Evolutionary conservation across 768 basidiomycete species (phyloP).

Genomic region (Boletus bicolor): DNA sequence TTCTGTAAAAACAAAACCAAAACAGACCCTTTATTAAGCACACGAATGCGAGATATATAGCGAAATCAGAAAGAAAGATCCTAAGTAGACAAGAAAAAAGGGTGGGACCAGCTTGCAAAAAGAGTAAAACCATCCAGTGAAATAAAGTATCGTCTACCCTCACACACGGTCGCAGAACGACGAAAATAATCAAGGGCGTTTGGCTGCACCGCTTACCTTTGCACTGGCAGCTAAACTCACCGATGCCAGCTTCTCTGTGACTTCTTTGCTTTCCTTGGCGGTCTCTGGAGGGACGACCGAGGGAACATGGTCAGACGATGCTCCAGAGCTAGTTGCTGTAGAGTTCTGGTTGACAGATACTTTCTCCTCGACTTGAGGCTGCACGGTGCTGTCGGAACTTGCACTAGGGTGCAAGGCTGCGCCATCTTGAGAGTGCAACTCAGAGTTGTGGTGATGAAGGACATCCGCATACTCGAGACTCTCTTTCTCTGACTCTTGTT

Average conservation of each 20-base stretch:
- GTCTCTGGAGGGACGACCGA: conserved; percentile 2
- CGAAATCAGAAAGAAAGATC: not conserved
- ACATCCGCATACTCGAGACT: conserved; percentile 39
- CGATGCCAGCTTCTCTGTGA: conserved; percentile 25
- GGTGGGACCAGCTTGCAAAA: not conserved
- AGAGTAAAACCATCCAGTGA: not conserved
- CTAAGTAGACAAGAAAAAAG: conserved; percentile 2
- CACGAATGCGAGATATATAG: conserved; percentile 5
- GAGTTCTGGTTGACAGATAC: conserved; percentile 1
- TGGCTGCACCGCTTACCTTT: conserved; percentile 27
- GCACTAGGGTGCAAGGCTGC: not conserved
- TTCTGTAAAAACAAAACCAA: conserved; percentile 22
- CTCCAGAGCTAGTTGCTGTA: not conserved
- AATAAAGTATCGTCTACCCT: not conserved
- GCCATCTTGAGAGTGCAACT: not conserved
- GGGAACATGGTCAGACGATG: conserved; percentile 1
- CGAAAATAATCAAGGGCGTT: conserved; percentile 13
- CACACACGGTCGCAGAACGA: not conserved
- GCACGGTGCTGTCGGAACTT: not conserved
- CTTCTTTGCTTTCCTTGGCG: conserved; percentile 22
- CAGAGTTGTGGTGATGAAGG: conserved; percentile 47
- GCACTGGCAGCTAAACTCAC: conserved; percentile 30
- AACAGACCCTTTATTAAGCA: conserved; percentile 24
- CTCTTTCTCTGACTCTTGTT: conserved; percentile 74
- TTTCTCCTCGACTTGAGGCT: not conserved